These are phyloP conservation scores for Stachybotrys chartarum DNA, from an alignment of 2,329 filamentous ascomycete species.

Conservation along the genomic window DNA sequence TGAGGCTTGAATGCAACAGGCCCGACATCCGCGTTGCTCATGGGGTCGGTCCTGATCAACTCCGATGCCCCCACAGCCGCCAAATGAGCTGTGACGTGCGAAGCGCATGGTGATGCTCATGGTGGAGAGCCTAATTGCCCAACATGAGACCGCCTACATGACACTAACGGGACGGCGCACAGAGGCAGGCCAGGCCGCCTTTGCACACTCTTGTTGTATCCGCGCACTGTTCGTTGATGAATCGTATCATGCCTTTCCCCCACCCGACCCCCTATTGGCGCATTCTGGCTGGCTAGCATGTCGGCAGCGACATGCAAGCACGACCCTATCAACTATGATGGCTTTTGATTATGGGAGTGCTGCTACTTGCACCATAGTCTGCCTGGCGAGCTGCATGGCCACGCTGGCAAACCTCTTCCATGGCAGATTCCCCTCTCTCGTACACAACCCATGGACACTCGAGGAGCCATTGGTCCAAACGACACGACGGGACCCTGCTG, in stretches of 20 bases:
- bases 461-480: neutral
- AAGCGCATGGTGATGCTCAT: neutral
- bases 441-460: neutral
- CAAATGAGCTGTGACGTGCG: neutral
- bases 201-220: neutral
- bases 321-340: too few relatives aligned
- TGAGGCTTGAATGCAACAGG: neutral
- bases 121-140: neutral
- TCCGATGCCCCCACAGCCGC: neutral
- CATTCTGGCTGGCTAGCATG: too few relatives aligned
- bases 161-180: neutral
- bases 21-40: neutral
- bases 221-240: neutral
- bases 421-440: too few relatives aligned
- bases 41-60: neutral
- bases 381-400: constrained; percentile 3
- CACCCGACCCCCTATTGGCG: too few relatives aligned
- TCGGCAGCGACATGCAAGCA: neutral
- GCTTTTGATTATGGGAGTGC: too few relatives aligned
- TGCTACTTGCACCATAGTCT: neutral
- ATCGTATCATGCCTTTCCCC: neutral
- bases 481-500: neutral
- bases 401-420: constrained; percentile 1
- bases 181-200: neutral
- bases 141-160: neutral